These are phyloP conservation scores for Ophiostoma ips DNA, from an alignment of 2,329 filamentous ascomycete species.

Conservation along the genomic window DNA sequence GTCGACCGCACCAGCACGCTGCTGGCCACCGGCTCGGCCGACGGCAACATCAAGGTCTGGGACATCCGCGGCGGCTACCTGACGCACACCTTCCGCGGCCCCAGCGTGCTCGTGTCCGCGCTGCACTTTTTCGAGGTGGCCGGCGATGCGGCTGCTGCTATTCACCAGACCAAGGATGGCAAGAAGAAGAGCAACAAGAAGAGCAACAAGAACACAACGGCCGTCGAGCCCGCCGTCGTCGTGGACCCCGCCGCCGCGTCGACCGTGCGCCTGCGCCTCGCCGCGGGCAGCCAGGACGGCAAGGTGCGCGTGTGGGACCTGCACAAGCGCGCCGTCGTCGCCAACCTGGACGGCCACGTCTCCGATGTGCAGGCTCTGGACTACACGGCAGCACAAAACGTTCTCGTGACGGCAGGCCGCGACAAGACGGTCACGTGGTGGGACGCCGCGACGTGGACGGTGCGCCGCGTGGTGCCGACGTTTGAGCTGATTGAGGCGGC, in stretches of 20 bases:
- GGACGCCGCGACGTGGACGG: slow-evolving; percentile 77
- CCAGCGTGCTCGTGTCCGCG: slow-evolving; percentile 81
- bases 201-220: slow-evolving; percentile 17
- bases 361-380: slow-evolving; percentile 84
- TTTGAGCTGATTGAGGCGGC: slow-evolving; percentile 75
- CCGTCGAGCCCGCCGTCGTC: slow-evolving; percentile 18
- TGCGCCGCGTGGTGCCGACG: slow-evolving; percentile 65
- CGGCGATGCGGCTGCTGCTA: slow-evolving; percentile 24
- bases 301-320: slow-evolving; percentile 87
- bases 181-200: slow-evolving; percentile 25
- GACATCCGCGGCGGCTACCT: slow-evolving; percentile 81
- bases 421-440: slow-evolving; percentile 93
- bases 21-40: slow-evolving; percentile 81
- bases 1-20: slow-evolving; percentile 80
- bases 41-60: slow-evolving; percentile 93
- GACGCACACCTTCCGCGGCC: slow-evolving; percentile 90
- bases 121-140: slow-evolving; percentile 79
- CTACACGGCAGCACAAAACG: slow-evolving; percentile 61
- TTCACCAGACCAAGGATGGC: slow-evolving; percentile 21
- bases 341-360: slow-evolving; percentile 78
- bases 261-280: slow-evolving; percentile 52
- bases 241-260: slow-evolving; percentile 24
- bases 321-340: slow-evolving; percentile 63
- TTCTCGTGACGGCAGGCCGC: slow-evolving; percentile 70
- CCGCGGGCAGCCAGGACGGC: slow-evolving; percentile 87